phyloP scores from a whole-genome alignment of 2,329 filamentous ascomycete species.

The Talaromyces funiculosus region DNA sequence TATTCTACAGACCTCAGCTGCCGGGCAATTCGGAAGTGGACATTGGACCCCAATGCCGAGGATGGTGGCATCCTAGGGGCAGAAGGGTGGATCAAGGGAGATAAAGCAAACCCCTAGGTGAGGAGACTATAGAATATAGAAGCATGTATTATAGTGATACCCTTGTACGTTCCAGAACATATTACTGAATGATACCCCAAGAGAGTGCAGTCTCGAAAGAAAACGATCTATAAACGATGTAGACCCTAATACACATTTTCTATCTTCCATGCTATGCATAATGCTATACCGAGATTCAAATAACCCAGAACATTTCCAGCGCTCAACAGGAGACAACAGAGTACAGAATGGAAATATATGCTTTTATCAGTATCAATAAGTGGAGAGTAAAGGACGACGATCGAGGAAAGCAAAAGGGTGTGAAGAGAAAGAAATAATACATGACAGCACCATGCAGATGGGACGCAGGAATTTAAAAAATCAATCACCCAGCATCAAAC shows the following conservation, averaged over 20 bases:
- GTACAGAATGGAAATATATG: background rate
- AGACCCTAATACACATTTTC: background rate
- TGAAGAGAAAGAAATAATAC: background rate
- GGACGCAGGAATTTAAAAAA: background rate
- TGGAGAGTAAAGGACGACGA: background rate
- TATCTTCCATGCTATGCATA: constrained; percentile 1
- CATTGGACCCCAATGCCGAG: constrained; percentile 57
- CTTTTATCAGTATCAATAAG: background rate
- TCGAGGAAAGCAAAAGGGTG: background rate
- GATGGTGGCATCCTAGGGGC: constrained; percentile 65
- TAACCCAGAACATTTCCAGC: background rate
- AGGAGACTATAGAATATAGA: background rate
- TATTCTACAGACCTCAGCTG: constrained; percentile 60
- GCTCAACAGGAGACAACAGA: background rate
- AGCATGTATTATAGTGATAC: constrained; percentile 22
- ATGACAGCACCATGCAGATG: background rate
- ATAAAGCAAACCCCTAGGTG: constrained; percentile 19
- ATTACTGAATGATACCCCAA: constrained; percentile 1
- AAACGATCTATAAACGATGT: background rate
- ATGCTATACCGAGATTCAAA: background rate
- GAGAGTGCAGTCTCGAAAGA: background rate
- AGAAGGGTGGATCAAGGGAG: constrained; percentile 43
- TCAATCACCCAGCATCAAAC: background rate
- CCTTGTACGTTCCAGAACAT: constrained; percentile 4
- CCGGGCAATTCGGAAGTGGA: constrained; percentile 63